phyloP scores from a whole-genome alignment of 805 yeast genomes.

The Saccharomycopsis sp. region DNA sequence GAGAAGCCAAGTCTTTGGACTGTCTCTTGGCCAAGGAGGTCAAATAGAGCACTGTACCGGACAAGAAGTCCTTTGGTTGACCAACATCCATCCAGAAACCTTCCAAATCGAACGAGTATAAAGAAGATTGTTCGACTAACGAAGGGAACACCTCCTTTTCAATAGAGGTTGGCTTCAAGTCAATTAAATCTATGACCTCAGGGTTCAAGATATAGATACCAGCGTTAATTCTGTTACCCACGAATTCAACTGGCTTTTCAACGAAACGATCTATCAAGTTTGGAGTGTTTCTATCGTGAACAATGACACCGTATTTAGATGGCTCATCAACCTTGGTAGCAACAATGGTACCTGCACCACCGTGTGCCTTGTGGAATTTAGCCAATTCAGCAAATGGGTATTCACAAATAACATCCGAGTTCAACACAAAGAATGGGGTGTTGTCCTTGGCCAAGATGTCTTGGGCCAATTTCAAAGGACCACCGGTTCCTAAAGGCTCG shows the following conservation, averaged over 20 bases:
- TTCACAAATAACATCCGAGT: constrained; percentile 98
- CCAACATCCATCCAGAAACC: constrained; percentile 99
- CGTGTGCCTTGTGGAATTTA: constrained; percentile 89
- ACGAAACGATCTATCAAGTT: constrained; percentile 97
- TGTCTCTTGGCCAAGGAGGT: constrained; percentile 76
- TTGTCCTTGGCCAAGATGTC: constrained; percentile 87
- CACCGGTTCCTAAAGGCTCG: constrained; percentile 99
- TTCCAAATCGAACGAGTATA: constrained; percentile 95
- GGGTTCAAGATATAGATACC: constrained; percentile 99
- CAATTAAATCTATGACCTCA: constrained; percentile 91
- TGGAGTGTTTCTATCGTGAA: constrained; percentile 90
- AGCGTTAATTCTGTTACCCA: constrained; percentile 99
- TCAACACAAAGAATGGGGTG: constrained; percentile 93
- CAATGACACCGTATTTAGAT: constrained; percentile 98
- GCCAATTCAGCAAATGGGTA: constrained; percentile 94
- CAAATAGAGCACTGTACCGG: constrained; percentile 91
- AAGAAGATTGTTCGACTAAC: constrained; percentile 79
- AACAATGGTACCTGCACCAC: constrained; percentile 97
- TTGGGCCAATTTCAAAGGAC: constrained; percentile 97
- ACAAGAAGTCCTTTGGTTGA: constrained; percentile 98
- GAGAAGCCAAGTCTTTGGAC: constrained; percentile 59
- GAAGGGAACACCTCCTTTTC: constrained; percentile 99
- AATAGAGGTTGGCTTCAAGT: constrained; percentile 96
- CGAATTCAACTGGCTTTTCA: constrained; percentile 98
- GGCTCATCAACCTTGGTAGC: constrained; percentile 99